phyloP scores from a whole-genome alignment of 257 asterid genomes.

The Cinchona pubescens region DNA sequence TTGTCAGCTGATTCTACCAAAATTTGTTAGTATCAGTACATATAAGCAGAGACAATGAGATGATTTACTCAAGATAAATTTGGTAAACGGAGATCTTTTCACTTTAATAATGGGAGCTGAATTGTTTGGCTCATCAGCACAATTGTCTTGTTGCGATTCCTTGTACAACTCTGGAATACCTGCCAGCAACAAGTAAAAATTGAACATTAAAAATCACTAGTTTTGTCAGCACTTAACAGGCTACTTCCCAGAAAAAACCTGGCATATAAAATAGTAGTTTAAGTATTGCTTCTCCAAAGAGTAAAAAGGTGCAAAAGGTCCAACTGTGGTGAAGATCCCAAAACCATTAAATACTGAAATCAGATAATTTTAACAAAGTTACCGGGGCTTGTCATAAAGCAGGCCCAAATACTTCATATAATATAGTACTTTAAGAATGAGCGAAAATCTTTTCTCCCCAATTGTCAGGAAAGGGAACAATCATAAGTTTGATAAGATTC shows the following conservation, averaged over 20 bases:
- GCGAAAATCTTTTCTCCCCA: neutral
- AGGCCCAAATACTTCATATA: neutral
- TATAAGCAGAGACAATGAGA: neutral
- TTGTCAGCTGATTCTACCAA: neutral
- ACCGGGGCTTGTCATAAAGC: neutral
- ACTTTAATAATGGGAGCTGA: neutral
- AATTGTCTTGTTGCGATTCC: neutral
- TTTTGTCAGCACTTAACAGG: neutral
- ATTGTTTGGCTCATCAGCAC: neutral
- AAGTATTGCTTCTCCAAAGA: neutral
- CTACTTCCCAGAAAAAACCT: too few species aligned
- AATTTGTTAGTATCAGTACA: too few species aligned
- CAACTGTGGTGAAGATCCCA: too few species aligned
- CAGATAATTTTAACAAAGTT: too few species aligned
- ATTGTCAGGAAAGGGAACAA: neutral
- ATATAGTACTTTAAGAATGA: neutral
- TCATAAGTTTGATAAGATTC: neutral
- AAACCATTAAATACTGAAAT: too few species aligned
- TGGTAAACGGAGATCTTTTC: neutral
- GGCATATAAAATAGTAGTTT: too few species aligned
- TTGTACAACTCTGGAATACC: neutral
- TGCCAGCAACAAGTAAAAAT: neutral
- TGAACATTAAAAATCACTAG: neutral
- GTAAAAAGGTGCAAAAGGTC: neutral
- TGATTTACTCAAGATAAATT: too few species aligned